Conservation (phyloP, 164 flowering plant genomes). For the Buxus sempervirens region DNA sequence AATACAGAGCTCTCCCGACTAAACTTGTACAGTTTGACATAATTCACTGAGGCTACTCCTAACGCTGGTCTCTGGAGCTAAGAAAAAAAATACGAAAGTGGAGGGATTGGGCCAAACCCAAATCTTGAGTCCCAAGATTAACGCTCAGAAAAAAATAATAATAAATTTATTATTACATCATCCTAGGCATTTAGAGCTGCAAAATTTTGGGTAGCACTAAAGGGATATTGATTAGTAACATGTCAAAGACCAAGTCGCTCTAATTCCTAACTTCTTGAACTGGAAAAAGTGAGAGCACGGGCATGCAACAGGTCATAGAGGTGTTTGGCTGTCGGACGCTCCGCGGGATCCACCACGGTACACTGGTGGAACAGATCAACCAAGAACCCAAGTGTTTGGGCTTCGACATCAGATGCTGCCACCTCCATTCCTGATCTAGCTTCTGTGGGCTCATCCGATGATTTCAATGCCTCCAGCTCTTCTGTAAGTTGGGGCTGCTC, state of each 20-base stretch:
- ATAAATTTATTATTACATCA: slow-evolving; percentile 1
- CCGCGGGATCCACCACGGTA: slow-evolving; percentile 53
- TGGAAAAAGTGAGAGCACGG: slow-evolving; percentile 12
- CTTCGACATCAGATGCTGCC: slow-evolving; percentile 28
- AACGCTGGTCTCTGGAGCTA: too few species aligned
- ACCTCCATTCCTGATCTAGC: slow-evolving; percentile 19
- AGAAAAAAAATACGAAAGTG: too few species aligned
- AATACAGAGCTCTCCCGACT: too few species aligned
- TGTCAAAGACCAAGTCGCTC: neutral
- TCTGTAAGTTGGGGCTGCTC: slow-evolving; percentile 63
- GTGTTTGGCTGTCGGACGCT: slow-evolving; percentile 69
- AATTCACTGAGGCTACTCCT: too few species aligned
- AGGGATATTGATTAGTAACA: neutral
- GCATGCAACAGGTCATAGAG: slow-evolving; percentile 44
- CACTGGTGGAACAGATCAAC: slow-evolving; percentile 55
- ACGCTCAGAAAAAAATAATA: neutral
- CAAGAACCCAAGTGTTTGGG: slow-evolving; percentile 44
- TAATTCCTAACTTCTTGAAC: slow-evolving; percentile 11
- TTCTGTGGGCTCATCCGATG: slow-evolving; percentile 21
- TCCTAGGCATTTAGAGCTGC: slow-evolving; percentile 21
- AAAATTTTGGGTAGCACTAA: slow-evolving; percentile 11
- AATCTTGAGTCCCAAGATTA: too few species aligned
- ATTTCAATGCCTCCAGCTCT: slow-evolving; percentile 46
- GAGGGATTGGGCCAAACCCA: too few species aligned
- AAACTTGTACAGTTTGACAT: too few species aligned